phyloP scores from a whole-genome alignment of 805 yeast species.

The Blastobotrys mokoenaii region DNA sequence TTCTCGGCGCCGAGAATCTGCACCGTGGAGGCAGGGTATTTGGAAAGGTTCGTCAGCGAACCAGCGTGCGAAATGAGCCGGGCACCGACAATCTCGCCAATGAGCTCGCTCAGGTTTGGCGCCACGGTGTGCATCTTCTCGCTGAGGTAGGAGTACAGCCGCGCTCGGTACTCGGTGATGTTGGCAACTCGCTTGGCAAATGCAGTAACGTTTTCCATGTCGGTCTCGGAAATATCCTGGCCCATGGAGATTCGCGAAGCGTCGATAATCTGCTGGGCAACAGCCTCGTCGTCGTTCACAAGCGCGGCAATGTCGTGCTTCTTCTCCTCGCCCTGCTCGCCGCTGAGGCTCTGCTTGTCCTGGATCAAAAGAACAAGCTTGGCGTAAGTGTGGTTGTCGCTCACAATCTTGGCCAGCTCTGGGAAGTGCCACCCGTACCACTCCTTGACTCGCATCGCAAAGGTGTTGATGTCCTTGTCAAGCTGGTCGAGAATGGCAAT shows the following conservation, averaged over 20 bases:
- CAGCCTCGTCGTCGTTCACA: constrained; percentile 83
- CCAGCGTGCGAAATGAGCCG: constrained; percentile 98
- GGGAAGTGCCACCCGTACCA: constrained; percentile 99
- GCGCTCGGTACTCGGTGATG: constrained; percentile 81
- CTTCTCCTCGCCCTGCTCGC: too few species aligned
- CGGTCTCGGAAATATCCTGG: constrained; percentile 92
- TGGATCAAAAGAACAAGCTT: constrained; percentile 70
- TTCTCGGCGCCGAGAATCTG: constrained; percentile 97
- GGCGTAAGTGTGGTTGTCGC: constrained; percentile 84
- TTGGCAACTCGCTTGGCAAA: constrained; percentile 93
- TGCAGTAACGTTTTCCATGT: constrained; percentile 81
- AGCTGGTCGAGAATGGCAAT: constrained; percentile 95
- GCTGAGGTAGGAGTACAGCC: constrained; percentile 74
- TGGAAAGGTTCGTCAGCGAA: constrained; percentile 89
- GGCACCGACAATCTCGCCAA: constrained; percentile 99
- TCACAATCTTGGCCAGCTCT: constrained; percentile 83
- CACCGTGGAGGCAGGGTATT: constrained; percentile 98
- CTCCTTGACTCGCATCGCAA: constrained; percentile 94
- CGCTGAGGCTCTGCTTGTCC: constrained; percentile 75
- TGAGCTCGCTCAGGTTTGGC: constrained; percentile 91
- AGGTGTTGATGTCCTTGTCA: constrained; percentile 96
- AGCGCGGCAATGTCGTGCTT: constrained; percentile 88
- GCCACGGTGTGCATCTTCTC: constrained; percentile 98
- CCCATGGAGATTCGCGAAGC: constrained; percentile 98
- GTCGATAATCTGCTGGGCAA: constrained; percentile 85